These are phyloP conservation scores for Aspergillus hiratsukae DNA, from an alignment of 2,329 filamentous ascomycete species.

Conservation along the genomic window DNA sequence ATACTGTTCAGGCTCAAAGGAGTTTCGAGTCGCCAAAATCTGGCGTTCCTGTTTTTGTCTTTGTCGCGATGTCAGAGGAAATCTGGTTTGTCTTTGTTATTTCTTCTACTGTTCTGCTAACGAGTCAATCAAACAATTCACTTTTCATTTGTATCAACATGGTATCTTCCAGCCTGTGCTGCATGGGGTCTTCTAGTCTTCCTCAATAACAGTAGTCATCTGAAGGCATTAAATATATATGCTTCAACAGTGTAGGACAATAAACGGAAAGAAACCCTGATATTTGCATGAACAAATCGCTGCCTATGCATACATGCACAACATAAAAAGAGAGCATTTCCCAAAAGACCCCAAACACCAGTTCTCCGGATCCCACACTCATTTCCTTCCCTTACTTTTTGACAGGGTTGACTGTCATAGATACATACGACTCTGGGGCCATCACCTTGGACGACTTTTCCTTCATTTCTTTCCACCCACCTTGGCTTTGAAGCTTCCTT, in stretches of 20 bases:
- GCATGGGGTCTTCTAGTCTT: background rate
- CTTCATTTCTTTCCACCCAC: slow-evolving; percentile 40
- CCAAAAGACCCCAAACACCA: slow-evolving; percentile 16
- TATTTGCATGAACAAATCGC: slow-evolving; percentile 23
- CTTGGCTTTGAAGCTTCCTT: slow-evolving; percentile 64
- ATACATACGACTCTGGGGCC: background rate
- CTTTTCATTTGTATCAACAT: slow-evolving; percentile 7
- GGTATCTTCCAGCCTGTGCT: background rate
- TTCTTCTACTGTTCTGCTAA: slow-evolving; percentile 18
- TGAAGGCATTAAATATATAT: background rate
- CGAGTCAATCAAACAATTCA: slow-evolving; percentile 15
- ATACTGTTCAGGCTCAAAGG: slow-evolving; percentile 28
- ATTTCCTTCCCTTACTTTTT: slow-evolving; percentile 6
- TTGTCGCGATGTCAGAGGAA: slow-evolving; percentile 21
- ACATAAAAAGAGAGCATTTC: slow-evolving; percentile 11
- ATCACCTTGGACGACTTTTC: background rate
- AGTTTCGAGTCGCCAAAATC: slow-evolving; percentile 14
- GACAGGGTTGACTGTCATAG: background rate
- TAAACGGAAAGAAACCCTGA: slow-evolving; percentile 7
- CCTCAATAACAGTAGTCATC: background rate
- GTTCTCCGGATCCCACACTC: slow-evolving; percentile 9
- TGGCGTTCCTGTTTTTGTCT: slow-evolving; percentile 23
- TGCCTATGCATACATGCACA: slow-evolving; percentile 25
- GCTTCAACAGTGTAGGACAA: background rate
- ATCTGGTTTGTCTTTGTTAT: slow-evolving; percentile 23